Conservation (phyloP, 208 protist genomes). For the Wallacemonas sp. region DNA sequence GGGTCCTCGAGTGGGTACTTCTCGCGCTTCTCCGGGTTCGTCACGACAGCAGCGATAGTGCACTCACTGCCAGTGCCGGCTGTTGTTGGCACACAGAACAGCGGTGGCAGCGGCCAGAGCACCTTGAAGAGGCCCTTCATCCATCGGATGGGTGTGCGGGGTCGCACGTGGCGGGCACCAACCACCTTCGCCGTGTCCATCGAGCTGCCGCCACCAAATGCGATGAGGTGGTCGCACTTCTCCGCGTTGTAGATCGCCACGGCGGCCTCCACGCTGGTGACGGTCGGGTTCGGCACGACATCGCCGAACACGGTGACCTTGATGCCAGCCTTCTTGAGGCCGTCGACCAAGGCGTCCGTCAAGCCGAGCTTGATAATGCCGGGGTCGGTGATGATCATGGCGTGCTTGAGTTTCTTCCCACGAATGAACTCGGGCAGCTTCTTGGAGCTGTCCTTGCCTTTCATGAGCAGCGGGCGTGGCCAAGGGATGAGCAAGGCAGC, state of each 20-base stretch:
- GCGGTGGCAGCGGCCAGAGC: constrained; percentile 38
- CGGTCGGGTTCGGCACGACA: constrained; percentile 54
- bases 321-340: constrained; percentile 29
- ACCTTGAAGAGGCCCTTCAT: constrained; percentile 51
- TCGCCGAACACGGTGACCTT: constrained; percentile 40
- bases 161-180: constrained; percentile 49
- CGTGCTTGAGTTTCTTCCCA: constrained; percentile 25
- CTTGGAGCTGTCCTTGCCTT: constrained; percentile 26
- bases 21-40: constrained; percentile 31
- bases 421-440: constrained; percentile 33
- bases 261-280: constrained; percentile 37
- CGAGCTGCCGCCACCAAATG: constrained; percentile 80
- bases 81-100: constrained; percentile 80
- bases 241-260: constrained; percentile 27
- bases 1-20: constrained; percentile 71
- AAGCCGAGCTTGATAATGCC: constrained; percentile 59
- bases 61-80: constrained; percentile 87
- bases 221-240: constrained; percentile 65
- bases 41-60: constrained; percentile 79
- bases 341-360: constrained; percentile 26
- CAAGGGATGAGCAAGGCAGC: constrained; percentile 31
- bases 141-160: constrained; percentile 33
- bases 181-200: constrained; percentile 88
- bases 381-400: constrained; percentile 53
- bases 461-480: constrained; percentile 28